phyloP scores from a whole-genome alignment of 306 rosid genomes.

The Spatholobus suberectus region DNA sequence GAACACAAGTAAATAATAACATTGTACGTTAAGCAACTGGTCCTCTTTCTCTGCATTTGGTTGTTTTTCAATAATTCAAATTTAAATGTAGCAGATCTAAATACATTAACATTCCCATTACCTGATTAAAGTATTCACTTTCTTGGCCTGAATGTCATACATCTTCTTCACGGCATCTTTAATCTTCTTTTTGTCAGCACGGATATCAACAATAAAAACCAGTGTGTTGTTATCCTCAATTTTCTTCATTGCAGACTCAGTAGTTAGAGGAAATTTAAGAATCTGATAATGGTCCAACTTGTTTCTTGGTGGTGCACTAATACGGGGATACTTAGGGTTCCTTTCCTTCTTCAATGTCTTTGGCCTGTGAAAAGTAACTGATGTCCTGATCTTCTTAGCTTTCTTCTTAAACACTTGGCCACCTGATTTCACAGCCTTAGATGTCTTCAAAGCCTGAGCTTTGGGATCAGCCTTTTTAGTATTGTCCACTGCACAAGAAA shows the following conservation, averaged over 20 bases:
- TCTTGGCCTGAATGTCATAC: conserved; percentile 93
- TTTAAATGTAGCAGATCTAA: not conserved
- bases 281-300: conserved; percentile 93
- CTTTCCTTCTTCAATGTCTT: conserved; percentile 79
- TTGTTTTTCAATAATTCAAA: not conserved
- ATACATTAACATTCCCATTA: conserved; percentile 20
- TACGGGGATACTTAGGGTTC: conserved; percentile 86
- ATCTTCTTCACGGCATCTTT: conserved; percentile 90
- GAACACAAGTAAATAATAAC: not conserved
- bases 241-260: conserved; percentile 95
- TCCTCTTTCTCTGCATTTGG: not conserved
- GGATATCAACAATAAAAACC: conserved; percentile 84
- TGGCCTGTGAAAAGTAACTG: conserved; percentile 89
- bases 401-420: conserved; percentile 71
- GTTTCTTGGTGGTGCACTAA: conserved; percentile 85
- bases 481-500: conserved; percentile 49
- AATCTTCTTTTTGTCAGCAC: conserved; percentile 87
- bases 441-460: conserved; percentile 88
- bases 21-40: not conserved
- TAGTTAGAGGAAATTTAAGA: conserved; percentile 79
- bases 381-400: conserved; percentile 81
- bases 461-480: conserved; percentile 79
- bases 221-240: conserved; percentile 92
- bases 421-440: conserved; percentile 91
- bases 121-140: conserved; percentile 96